A percentile compares a stretch with the other conserved stretches of the same genome.
phyloP scores from a whole-genome alignment of 257 asterid species.

The Echites panduratus region DNA sequence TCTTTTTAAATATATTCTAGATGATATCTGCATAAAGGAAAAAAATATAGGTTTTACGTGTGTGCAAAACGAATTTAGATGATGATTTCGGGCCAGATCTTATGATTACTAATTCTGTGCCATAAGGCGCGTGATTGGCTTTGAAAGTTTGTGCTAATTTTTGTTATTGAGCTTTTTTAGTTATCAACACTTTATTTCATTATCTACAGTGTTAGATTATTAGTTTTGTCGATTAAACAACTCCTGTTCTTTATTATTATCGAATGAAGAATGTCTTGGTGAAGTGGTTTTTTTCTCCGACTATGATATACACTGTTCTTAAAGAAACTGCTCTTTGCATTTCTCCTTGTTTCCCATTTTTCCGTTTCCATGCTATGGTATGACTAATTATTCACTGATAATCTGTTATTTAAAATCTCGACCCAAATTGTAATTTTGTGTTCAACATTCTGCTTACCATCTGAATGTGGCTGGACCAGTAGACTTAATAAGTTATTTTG shows the following conservation, averaged over 20 bases:
- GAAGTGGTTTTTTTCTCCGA: neutral
- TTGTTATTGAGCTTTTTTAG: too few species aligned
- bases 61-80: neutral
- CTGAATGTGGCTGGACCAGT: neutral
- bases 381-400: neutral
- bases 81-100: slow-evolving; percentile 1
- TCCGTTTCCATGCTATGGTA: neutral
- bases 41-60: neutral
- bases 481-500: neutral
- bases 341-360: neutral
- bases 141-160: too few species aligned
- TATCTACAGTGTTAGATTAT: neutral
- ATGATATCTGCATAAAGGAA: neutral
- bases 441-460: neutral
- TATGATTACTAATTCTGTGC: neutral
- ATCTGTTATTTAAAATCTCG: neutral
- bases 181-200: too few species aligned
- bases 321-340: neutral
- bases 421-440: neutral
- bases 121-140: neutral
- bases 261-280: neutral
- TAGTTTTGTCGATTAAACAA: neutral
- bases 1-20: neutral
- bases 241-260: neutral
- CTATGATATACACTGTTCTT: neutral